Conservation (phyloP, 2,329 filamentous ascomycete species). For the Parasarocladium wereldwijsianum region DNA sequence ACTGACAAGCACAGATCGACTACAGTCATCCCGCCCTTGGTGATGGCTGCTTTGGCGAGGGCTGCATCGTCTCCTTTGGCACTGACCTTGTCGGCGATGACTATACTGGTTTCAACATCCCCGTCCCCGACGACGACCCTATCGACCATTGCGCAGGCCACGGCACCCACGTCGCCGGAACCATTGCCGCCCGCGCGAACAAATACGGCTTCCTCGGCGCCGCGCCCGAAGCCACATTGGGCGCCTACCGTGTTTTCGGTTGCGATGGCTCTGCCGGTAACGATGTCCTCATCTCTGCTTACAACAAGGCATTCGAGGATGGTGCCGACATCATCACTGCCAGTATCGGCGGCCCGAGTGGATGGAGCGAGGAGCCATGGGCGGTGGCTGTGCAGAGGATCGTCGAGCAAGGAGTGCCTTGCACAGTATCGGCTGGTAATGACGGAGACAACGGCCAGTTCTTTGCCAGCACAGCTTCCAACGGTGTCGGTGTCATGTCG, state of each 20-base stretch:
- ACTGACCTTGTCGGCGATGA: slow-evolving; percentile 42
- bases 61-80: slow-evolving; percentile 42
- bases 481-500: slow-evolving; percentile 30
- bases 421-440: slow-evolving; percentile 38
- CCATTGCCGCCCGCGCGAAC: slow-evolving; percentile 42
- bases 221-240: slow-evolving; percentile 39
- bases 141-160: slow-evolving; percentile 40
- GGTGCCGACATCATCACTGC: slow-evolving; percentile 42
- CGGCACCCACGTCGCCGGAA: slow-evolving; percentile 47
- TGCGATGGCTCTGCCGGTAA: slow-evolving; percentile 34
- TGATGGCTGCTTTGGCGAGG: slow-evolving; percentile 42
- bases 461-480: slow-evolving; percentile 31
- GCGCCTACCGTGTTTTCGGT: slow-evolving; percentile 42
- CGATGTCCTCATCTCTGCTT: slow-evolving; percentile 44
- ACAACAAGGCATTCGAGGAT: slow-evolving; percentile 44
- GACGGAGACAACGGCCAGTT: slow-evolving; percentile 30
- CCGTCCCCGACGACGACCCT: slow-evolving; percentile 33
- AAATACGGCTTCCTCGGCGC: slow-evolving; percentile 40
- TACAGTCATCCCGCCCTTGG: slow-evolving; percentile 49
- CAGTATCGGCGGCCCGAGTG: slow-evolving; percentile 34
- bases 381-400: slow-evolving; percentile 35
- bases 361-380: slow-evolving; percentile 38
- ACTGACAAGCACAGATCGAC: slow-evolving; percentile 28
- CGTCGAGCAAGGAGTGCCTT: slow-evolving; percentile 36
- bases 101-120: slow-evolving; percentile 25